A percentile compares a stretch with the other conserved stretches of the same genome.
phyloP scores from a whole-genome alignment of 129 eudicot genomes.

The Artemisia annua region DNA sequence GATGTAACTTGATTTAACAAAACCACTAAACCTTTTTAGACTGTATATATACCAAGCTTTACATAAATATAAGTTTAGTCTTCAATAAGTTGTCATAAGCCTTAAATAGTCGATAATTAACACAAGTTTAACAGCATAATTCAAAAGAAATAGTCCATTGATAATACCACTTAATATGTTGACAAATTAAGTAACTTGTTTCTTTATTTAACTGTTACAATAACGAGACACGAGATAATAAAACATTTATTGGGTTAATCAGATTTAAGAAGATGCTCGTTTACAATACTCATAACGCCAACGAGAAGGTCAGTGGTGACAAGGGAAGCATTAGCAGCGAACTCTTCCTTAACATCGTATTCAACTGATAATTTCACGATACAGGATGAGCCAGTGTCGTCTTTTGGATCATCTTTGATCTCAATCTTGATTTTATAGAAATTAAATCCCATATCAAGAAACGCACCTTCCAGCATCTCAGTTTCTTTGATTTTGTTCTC shows the following conservation, averaged over 20 bases:
- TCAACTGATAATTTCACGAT: slow-evolving; percentile 47
- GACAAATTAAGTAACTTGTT: background rate
- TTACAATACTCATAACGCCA: slow-evolving; percentile 37
- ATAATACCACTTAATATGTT: background rate
- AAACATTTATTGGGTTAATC: background rate
- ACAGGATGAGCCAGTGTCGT: slow-evolving; percentile 37
- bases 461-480: slow-evolving; percentile 66
- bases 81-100: too few species aligned
- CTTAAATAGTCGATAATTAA: too few species aligned
- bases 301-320: slow-evolving; percentile 39
- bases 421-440: slow-evolving; percentile 52
- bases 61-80: too few species aligned
- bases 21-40: too few species aligned
- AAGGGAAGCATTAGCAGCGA: slow-evolving; percentile 44
- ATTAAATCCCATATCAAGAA: slow-evolving; percentile 51
- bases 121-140: too few species aligned
- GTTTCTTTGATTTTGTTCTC: slow-evolving; percentile 55
- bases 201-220: background rate
- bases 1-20: too few species aligned
- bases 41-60: too few species aligned
- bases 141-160: background rate
- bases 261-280: slow-evolving; percentile 32
- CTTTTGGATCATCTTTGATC: slow-evolving; percentile 38
- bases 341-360: slow-evolving; percentile 55
- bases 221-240: background rate